Evolutionary conservation across 2,329 filamentous ascomycete species (phyloP).

Genomic region (Phaeosphaeriaceae sp.): DNA sequence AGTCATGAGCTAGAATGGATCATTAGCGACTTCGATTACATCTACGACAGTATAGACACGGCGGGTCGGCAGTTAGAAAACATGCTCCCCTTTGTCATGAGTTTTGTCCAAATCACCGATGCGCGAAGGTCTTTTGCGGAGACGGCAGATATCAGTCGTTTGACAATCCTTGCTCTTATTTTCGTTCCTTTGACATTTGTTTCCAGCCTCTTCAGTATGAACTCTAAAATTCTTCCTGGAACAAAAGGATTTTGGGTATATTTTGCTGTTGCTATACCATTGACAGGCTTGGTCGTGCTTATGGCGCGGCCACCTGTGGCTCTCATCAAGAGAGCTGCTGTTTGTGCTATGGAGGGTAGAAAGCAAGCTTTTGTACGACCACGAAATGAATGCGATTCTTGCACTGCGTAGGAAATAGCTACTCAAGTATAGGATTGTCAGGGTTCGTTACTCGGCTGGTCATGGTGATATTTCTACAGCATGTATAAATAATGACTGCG

Average conservation of each 20-base stretch:
- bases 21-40: slow-evolving; percentile 10
- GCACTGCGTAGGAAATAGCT: too few species aligned
- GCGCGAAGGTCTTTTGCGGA: slow-evolving; percentile 21
- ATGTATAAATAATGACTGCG: too few species aligned
- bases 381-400: too few species aligned
- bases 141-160: slow-evolving; percentile 22
- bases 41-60: slow-evolving; percentile 9
- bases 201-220: slow-evolving; percentile 32
- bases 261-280: slow-evolving; percentile 21
- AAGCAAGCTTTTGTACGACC: neutral
- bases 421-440: too few species aligned
- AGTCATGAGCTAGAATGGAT: neutral
- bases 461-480: too few species aligned
- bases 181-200: slow-evolving; percentile 30
- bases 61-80: slow-evolving; percentile 15
- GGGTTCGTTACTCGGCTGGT: too few species aligned
- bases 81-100: slow-evolving; percentile 25
- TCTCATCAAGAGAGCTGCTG: too few species aligned
- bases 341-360: too few species aligned
- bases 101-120: slow-evolving; percentile 26
- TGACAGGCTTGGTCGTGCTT: slow-evolving; percentile 14
- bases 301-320: slow-evolving; percentile 3
- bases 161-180: slow-evolving; percentile 28
- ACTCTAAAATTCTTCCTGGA: slow-evolving; percentile 10
- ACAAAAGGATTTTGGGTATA: slow-evolving; percentile 26